Evolutionary conservation across 192 early-diverging fungal genomes (phyloP).

Genomic region (Gonapodya prolifera): DNA sequence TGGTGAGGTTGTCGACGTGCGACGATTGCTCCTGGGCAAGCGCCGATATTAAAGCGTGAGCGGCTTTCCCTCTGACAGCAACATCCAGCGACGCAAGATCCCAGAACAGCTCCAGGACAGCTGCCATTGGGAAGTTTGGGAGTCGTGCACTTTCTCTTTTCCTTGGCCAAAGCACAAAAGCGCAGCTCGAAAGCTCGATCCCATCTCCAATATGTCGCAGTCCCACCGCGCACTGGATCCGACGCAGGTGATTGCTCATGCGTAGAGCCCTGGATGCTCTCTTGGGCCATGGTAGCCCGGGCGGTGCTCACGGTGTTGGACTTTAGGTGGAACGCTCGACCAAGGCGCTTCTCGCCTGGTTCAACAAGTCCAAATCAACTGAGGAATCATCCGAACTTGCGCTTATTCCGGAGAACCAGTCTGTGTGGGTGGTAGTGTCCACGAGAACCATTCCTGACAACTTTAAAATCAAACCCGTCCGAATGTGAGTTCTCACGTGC

Average conservation of each 20-base stretch:
- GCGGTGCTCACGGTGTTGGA: no score
- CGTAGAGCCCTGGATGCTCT: no score
- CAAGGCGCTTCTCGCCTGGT: constrained; percentile 38
- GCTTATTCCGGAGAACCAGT: constrained; percentile 34
- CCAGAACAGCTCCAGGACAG: constrained; percentile 54
- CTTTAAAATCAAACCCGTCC: constrained; percentile 46
- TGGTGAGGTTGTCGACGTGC: not conserved
- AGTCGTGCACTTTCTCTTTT: not conserved
- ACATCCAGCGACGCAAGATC: constrained; percentile 68
- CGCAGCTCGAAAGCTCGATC: not conserved
- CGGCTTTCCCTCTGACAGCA: constrained; percentile 46
- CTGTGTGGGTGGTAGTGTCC: constrained; percentile 48
- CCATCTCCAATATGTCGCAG: not conserved
- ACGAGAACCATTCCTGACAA: constrained; percentile 55
- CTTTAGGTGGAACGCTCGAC: constrained; percentile 15
- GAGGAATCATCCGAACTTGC: constrained; percentile 23
- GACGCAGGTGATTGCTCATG: not conserved
- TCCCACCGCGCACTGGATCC: not conserved
- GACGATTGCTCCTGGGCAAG: constrained; percentile 12
- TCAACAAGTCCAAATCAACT: constrained; percentile 20
- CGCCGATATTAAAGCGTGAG: constrained; percentile 42
- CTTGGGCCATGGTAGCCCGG: no score
- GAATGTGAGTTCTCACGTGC: constrained; percentile 37
- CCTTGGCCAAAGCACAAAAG: not conserved
- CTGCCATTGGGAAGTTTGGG: not conserved